Base-by-base conservation (phyloP, 2,329 filamentous ascomycete genomes). In the Aureobasidium sp. region DNA sequence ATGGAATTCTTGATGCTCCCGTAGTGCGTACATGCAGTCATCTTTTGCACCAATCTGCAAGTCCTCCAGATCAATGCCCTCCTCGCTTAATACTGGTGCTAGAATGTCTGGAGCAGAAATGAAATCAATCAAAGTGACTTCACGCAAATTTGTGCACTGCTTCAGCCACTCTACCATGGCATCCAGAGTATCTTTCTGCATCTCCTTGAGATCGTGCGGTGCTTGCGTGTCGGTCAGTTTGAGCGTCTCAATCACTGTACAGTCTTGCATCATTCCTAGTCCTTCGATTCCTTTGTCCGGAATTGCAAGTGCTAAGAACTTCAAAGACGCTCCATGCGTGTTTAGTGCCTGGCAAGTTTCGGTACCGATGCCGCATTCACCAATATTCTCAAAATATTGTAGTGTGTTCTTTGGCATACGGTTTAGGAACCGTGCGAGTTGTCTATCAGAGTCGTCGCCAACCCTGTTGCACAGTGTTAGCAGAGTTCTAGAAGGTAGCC, bases 371-470 rank as follows among this genome's bases (percentile, higher is more conserved):
- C 77, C 73, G 65, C 83, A 83, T 44, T 77, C 75, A 67, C 81
- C 82, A 60, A 85, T 78, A 31, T 85, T 79, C 62, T 84, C 77
- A 61, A 90, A 85, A 22, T 78, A 79, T 61, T 77, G 76, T 12
- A 90, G 72, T 1, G 79, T 83, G 64, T 88, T 80, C 2, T 79
- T 76, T 19, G 73, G 77, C 53, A 90, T 76, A 1, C 77, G 76
- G 27, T 73, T 74, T 50, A 90, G 77, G 67, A 89, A 87, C 2
- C 75, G 74, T 0, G 84, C 81, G 54, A 88, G 75, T 44, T 82
- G 77, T 31, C 78, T 72, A 63, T 89, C 86, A 7, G 80, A 78
- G n/a, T 79, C 77, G n/a, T 67, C 64, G 22, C 69, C 67, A 9
- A 52, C 19, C 60, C 60, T 61, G 22, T 27, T 39, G 17, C 8